A percentile compares a stretch with the other conserved stretches of the same genome.
phyloP scores from a whole-genome alignment of 257 asterid species.

The Vinca minor region DNA sequence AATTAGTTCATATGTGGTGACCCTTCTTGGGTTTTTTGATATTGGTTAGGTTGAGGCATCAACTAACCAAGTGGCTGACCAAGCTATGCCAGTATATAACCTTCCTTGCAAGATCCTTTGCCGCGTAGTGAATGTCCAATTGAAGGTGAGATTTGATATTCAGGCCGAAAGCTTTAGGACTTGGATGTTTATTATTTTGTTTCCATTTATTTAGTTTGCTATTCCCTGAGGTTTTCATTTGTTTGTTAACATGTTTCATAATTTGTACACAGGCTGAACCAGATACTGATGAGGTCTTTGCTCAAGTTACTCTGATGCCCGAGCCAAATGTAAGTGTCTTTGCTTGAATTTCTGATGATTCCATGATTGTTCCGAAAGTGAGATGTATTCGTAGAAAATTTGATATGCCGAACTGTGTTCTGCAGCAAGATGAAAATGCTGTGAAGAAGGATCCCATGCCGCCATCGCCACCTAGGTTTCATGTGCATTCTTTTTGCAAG shows the following conservation, averaged over 20 bases:
- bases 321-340: conserved; percentile 50
- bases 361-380: neutral
- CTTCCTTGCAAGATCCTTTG: conserved; percentile 89
- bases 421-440: conserved; percentile 75
- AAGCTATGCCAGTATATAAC: conserved; percentile 86
- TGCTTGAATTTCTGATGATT: neutral
- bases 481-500: conserved; percentile 88
- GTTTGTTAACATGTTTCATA: too few species aligned
- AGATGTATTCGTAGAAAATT: neutral
- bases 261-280: conserved; percentile 67
- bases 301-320: conserved; percentile 84
- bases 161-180: neutral
- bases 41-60: conserved; percentile 80
- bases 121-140: conserved; percentile 62
- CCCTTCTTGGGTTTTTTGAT: neutral
- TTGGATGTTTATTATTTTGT: neutral
- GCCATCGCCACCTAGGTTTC: conserved; percentile 54
- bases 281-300: conserved; percentile 92
- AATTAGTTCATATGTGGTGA: too few species aligned
- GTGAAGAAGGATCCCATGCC: conserved; percentile 57
- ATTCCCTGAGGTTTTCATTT: neutral
- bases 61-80: conserved; percentile 85
- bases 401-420: conserved; percentile 3
- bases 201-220: neutral
- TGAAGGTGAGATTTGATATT: conserved; percentile 46